Evolutionary conservation across 2,329 filamentous ascomycete species (phyloP).

Genomic region (Apiospora arundinis): DNA sequence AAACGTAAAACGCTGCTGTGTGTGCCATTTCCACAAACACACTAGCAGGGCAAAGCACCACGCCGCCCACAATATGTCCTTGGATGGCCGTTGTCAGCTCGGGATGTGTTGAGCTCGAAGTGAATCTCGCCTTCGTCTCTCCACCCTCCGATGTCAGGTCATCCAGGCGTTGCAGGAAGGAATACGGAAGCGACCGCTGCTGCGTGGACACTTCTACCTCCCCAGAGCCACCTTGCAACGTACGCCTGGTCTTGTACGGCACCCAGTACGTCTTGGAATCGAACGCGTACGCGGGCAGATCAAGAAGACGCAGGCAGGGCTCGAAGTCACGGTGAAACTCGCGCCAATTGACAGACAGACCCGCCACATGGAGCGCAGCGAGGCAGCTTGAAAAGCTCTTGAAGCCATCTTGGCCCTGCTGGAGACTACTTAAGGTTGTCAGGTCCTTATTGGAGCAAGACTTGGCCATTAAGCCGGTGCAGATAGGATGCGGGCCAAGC

Average conservation of each 20-base stretch:
- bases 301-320: slow-evolving; percentile 12
- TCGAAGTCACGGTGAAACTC: slow-evolving; percentile 19
- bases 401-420: slow-evolving; percentile 8
- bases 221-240: not conserved
- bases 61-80: slow-evolving; percentile 15
- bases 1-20: not conserved
- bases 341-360: slow-evolving; percentile 1
- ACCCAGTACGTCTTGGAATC: slow-evolving; percentile 20
- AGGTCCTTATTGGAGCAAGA: slow-evolving; percentile 17
- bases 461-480: slow-evolving; percentile 9
- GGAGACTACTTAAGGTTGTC: slow-evolving; percentile 11
- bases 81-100: slow-evolving; percentile 15
- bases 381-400: slow-evolving; percentile 12
- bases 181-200: slow-evolving; percentile 6
- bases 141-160: not conserved
- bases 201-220: not conserved
- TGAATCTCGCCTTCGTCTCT: slow-evolving; percentile 14
- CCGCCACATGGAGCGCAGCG: slow-evolving; percentile 12
- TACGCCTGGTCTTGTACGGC: slow-evolving; percentile 16
- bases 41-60: slow-evolving; percentile 13
- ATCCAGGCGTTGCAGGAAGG: slow-evolving; percentile 12
- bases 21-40: slow-evolving; percentile 16
- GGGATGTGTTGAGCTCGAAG: slow-evolving; percentile 14
- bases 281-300: slow-evolving; percentile 15
- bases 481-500: slow-evolving; percentile 15